Conservation (phyloP, 495 filamentous ascomycete genomes). For the Aspergillus sparsus region DNA sequence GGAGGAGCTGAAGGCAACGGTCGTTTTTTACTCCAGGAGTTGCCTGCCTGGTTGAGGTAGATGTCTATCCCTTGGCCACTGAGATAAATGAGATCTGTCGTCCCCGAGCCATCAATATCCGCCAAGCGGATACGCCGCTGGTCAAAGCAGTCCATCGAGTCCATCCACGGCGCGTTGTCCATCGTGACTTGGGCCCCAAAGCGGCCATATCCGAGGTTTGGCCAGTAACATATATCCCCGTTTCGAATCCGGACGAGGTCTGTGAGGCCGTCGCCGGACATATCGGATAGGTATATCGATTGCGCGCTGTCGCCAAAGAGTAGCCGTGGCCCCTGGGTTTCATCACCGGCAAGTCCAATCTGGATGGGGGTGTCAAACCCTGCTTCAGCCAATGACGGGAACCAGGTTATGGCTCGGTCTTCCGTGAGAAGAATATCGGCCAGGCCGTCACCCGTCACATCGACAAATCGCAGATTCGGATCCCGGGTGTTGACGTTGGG, state of each 20-base stretch:
- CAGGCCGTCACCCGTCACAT: conserved; percentile 4
- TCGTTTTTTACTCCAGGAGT: not conserved
- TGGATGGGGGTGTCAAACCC: not conserved
- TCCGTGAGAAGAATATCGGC: not conserved
- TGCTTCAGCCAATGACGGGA: not conserved
- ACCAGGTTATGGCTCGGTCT: conserved; percentile 4
- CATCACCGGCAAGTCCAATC: not conserved
- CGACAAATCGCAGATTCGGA: not conserved
- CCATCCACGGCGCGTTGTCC: not conserved
- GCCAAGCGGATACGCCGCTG: not conserved
- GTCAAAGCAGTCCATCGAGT: not conserved
- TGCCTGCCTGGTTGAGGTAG: not conserved
- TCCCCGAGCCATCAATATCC: not conserved
- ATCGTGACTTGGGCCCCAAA: conserved; percentile 1
- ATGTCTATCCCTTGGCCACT: not conserved
- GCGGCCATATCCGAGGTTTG: conserved; percentile 4
- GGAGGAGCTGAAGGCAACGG: not conserved
- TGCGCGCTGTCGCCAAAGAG: not conserved
- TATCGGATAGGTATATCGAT: conserved; percentile 1
- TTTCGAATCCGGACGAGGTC: conserved; percentile 1
- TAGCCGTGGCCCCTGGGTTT: not conserved
- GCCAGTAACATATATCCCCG: conserved; percentile 1
- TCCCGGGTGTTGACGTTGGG: not conserved
- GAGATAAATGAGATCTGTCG: not conserved
- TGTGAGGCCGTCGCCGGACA: conserved; percentile 7